Base-by-base conservation (phyloP, 352 stramenopile species). In the Globisporangium paroecandrum region DNA sequence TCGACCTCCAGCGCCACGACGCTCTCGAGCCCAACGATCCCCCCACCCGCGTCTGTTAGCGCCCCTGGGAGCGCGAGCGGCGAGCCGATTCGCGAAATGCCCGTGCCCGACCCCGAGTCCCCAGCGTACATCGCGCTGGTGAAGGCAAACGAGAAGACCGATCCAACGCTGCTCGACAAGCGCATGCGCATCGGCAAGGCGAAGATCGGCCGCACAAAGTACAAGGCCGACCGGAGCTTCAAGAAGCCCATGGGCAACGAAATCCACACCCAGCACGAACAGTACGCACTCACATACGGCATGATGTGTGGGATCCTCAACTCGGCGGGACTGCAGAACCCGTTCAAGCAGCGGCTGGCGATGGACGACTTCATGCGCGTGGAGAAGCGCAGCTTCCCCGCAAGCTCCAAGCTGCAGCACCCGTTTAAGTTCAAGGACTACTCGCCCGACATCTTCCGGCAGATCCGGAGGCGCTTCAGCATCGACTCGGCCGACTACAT, bases 281-380 rank as follows among this genome's bases (percentile, higher is more conserved):
- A 99, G 69, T 99, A 99, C 78, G 94, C 97, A 54, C 85, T 99
- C 24, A 99, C 97, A 15, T 98, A 99, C 74, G 97, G 97, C 62
- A 98, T 99, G 75, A 99, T 99, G 97, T 96, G 98, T 51, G 97
- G 97, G 24, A 98, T 99, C 63, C 84, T 97, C 47, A 97, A 97
- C 63, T 98, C 94, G 4, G 97, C 98, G 13, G 93, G 94, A 5
- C 69, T 89, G 2, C 82, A 89, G 66, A 92, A 89, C 38, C 77
- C 80, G 32, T 91, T 93, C 72, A 89, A 91, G 71, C 82, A 88
- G 65, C 78, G 82, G 6, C 77, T 98, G 32, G 94, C 81, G 8
- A 91, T 98, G 80, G 89, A 95, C 68, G 94, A 98, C 73, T 98
- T 98, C 58, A 97, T 93, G 81, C 74, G 79, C 27, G 80, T 94